A percentile compares a stretch with the other conserved stretches of the same genome.
phyloP scores from a whole-genome alignment of 1,284 basidiomycete species.

The Ceratobasidium sp. region DNA sequence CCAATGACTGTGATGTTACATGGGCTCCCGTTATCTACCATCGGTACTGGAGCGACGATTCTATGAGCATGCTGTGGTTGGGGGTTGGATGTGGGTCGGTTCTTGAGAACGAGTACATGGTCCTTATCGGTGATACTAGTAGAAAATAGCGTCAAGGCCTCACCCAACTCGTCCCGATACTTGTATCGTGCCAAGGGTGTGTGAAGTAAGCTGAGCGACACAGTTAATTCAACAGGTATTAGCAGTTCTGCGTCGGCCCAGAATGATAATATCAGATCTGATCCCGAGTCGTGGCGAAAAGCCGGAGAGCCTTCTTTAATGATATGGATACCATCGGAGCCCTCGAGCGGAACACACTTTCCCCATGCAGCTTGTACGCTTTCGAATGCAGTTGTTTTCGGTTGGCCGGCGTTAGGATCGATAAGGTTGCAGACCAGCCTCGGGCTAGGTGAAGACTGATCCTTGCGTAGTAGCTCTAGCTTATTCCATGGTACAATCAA shows the following conservation, averaged over 20 bases:
- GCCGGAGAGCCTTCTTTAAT: slow-evolving; percentile 26
- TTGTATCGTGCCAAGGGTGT: neutral
- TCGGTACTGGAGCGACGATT: neutral
- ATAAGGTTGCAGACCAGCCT: slow-evolving; percentile 26
- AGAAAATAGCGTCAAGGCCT: slow-evolving; percentile 1
- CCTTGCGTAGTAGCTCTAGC: slow-evolving; percentile 16
- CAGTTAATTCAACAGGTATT: neutral
- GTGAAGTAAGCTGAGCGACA: slow-evolving; percentile 3
- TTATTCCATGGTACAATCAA: slow-evolving; percentile 9
- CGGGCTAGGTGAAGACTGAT: slow-evolving; percentile 8
- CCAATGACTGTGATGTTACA: neutral
- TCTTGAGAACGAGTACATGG: slow-evolving; percentile 6
- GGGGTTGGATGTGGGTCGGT: slow-evolving; percentile 17
- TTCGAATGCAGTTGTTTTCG: neutral
- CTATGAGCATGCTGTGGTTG: slow-evolving; percentile 5
- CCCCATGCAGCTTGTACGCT: slow-evolving; percentile 24
- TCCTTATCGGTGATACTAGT: slow-evolving; percentile 4
- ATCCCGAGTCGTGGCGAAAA: slow-evolving; percentile 11
- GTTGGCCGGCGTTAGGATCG: neutral
- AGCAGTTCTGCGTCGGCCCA: slow-evolving; percentile 22
- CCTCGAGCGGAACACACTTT: slow-evolving; percentile 11
- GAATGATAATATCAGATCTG: slow-evolving; percentile 18
- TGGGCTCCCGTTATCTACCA: neutral
- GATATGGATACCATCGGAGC: slow-evolving; percentile 6
- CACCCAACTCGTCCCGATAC: slow-evolving; percentile 7